Evolutionary conservation across 129 eudicot species (phyloP).

Genomic region (Lactuca saligna): DNA sequence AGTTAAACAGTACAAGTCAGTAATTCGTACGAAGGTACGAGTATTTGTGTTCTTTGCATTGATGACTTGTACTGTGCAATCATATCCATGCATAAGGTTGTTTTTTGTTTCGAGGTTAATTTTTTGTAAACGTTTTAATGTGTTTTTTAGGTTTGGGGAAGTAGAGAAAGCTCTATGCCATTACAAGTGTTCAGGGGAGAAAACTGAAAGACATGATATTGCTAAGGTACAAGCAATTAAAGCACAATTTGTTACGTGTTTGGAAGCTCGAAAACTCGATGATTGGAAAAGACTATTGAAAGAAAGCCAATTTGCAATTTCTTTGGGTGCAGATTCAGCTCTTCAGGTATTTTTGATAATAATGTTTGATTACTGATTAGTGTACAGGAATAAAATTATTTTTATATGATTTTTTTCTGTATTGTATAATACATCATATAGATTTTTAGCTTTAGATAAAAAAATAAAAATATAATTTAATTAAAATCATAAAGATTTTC

Average conservation of each 20-base stretch:
- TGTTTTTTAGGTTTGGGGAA: slow-evolving; percentile 58
- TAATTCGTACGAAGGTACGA: neutral
- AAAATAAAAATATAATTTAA: too few relatives aligned
- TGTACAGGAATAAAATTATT: too few relatives aligned
- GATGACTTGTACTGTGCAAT: neutral
- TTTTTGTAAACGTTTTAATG: neutral
- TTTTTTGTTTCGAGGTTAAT: neutral
- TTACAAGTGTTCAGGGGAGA: slow-evolving; percentile 57
- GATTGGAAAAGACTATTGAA: slow-evolving; percentile 56
- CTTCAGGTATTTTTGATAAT: too few relatives aligned
- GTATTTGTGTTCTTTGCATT: neutral
- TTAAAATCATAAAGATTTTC: too few relatives aligned
- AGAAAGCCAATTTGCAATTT: slow-evolving; percentile 46
- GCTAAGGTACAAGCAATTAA: slow-evolving; percentile 51
- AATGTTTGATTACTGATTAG: too few relatives aligned
- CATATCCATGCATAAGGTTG: neutral
- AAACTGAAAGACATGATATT: slow-evolving; percentile 42
- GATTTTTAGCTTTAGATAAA: too few relatives aligned
- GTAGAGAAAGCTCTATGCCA: slow-evolving; percentile 69
- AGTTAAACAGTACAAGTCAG: slow-evolving; percentile 6
- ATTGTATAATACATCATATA: too few relatives aligned
- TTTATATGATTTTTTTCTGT: too few relatives aligned
- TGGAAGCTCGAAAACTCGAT: slow-evolving; percentile 38
- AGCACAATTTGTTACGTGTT: slow-evolving; percentile 37
- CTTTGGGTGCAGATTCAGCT: slow-evolving; percentile 72